Percentiles rank a stretch among this genome's conserved stretches.
Evolutionary conservation across 139 green algal genomes (phyloP).

Genomic region (Chloropicon primus): DNA sequence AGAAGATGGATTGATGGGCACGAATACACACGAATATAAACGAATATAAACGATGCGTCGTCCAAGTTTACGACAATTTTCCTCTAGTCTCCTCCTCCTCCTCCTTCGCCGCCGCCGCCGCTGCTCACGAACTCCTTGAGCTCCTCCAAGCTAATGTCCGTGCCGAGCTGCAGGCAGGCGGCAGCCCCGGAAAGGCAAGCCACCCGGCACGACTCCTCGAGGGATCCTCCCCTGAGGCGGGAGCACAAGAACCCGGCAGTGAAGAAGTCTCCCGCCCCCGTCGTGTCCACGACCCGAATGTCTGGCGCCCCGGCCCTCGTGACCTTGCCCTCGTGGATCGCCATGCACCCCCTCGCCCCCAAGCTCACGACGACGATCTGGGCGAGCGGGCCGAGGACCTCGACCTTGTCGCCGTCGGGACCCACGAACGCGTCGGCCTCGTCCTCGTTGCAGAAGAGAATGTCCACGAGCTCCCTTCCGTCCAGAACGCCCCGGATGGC

Average conservation of each 20-base stretch:
- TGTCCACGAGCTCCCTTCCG: background rate
- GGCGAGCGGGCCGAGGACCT: background rate
- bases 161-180: background rate
- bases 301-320: background rate
- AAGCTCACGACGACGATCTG: background rate
- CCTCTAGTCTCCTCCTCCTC: too few species aligned
- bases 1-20: too few species aligned
- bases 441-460: background rate
- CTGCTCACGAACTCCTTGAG: too few species aligned
- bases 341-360: background rate
- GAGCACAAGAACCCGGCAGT: background rate
- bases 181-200: background rate
- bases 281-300: background rate
- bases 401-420: background rate
- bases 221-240: background rate
- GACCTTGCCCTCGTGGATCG: background rate
- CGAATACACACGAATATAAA: too few species aligned
- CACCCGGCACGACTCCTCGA: background rate
- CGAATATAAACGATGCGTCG: too few species aligned
- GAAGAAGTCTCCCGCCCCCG: background rate
- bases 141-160: too few species aligned
- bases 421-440: background rate
- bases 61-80: too few species aligned
- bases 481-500: background rate
- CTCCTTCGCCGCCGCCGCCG: too few species aligned